Percentiles rank a stretch among this genome's conserved stretches.
phyloP scores from a whole-genome alignment of 2,329 filamentous ascomycete species.

The Botrytis elliptica region DNA sequence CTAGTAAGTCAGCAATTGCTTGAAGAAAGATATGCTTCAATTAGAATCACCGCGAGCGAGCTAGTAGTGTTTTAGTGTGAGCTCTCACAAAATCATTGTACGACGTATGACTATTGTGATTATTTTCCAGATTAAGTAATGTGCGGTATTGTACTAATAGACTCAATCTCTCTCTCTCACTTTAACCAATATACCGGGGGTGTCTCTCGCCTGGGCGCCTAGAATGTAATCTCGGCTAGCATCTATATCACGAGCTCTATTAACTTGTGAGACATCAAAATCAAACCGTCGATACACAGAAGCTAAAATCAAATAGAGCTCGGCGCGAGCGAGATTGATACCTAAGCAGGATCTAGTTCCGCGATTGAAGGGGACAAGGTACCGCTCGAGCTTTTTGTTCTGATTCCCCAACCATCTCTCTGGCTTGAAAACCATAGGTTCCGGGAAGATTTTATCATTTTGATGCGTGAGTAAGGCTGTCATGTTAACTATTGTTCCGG shows the following conservation, averaged over 20 bases:
- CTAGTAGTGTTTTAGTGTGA: not conserved
- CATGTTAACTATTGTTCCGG: slow-evolving; percentile 42
- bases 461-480: slow-evolving; percentile 40
- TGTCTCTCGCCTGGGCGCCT: not conserved
- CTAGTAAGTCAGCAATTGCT: not conserved
- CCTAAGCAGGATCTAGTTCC: slow-evolving; percentile 35
- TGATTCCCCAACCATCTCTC: slow-evolving; percentile 43
- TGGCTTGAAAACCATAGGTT: slow-evolving; percentile 35
- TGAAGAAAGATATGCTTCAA: not conserved
- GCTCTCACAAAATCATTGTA: not conserved
- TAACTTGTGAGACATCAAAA: not conserved
- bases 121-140: not conserved
- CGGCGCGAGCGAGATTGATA: slow-evolving; percentile 36
- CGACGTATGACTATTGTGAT: not conserved
- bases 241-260: slow-evolving; percentile 1
- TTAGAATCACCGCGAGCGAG: not conserved
- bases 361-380: slow-evolving; percentile 33
- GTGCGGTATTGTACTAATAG: not conserved
- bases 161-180: not conserved
- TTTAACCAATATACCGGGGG: not conserved
- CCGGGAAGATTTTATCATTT: slow-evolving; percentile 36
- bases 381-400: slow-evolving; percentile 31
- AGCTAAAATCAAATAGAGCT: slow-evolving; percentile 36
- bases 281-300: slow-evolving; percentile 20
- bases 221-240: not conserved